Evolutionary conservation across 1,284 basidiomycete genomes (phyloP).

Genomic region (Porodaedalea pini): DNA sequence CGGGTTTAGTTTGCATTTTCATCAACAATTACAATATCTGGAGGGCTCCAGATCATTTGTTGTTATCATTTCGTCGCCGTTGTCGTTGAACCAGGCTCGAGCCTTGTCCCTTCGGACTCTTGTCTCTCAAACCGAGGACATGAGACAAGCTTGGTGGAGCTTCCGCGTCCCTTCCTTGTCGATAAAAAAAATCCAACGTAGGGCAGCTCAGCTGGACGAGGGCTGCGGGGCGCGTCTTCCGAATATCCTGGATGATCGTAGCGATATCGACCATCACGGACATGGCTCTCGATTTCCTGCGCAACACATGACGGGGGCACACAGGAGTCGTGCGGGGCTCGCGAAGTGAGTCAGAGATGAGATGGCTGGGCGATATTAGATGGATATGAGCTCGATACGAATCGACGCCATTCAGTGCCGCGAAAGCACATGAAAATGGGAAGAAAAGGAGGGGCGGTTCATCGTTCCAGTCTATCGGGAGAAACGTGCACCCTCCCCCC

Average conservation of each 20-base stretch:
- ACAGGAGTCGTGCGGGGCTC: background rate
- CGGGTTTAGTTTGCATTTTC: background rate
- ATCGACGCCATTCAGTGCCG: background rate
- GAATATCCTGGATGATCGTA: background rate
- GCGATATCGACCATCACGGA: background rate
- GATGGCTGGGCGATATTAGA: conserved; percentile 1
- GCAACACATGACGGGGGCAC: background rate
- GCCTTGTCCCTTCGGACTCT: too few species aligned
- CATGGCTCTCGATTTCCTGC: background rate
- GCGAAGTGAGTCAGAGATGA: background rate
- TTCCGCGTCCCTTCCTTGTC: too few species aligned
- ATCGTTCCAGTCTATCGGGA: background rate
- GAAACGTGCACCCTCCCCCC: background rate
- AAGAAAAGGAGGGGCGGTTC: background rate
- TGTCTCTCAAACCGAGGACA: too few species aligned
- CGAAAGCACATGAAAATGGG: background rate
- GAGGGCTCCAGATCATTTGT: background rate
- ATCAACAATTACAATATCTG: background rate
- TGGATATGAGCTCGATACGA: background rate
- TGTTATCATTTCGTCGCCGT: background rate
- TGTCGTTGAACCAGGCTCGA: background rate
- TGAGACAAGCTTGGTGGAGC: too few species aligned
- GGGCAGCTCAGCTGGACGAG: background rate
- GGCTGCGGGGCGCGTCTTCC: background rate
- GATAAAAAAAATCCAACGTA: too few species aligned